phyloP scores from a whole-genome alignment of 208 protist genomes.

The Leishmania tarentolae region DNA sequence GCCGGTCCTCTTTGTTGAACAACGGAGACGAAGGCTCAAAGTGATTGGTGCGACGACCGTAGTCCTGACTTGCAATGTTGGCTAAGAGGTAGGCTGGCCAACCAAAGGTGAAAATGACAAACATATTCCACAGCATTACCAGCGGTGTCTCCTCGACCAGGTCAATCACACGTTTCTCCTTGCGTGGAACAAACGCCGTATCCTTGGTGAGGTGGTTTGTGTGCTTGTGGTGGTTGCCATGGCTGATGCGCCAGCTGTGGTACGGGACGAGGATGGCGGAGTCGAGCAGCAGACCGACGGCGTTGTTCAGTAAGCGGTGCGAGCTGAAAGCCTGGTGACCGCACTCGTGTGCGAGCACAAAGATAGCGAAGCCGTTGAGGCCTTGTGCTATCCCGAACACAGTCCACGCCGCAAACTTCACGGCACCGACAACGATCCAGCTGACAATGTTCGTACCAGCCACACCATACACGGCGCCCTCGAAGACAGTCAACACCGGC shows the following conservation, averaged over 20 bases:
- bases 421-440: slow-evolving; percentile 13
- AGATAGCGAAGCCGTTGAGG: slow-evolving; percentile 85
- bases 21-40: slow-evolving; percentile 84
- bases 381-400: slow-evolving; percentile 86
- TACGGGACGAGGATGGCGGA: slow-evolving; percentile 92
- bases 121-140: slow-evolving; percentile 45
- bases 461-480: slow-evolving; percentile 15
- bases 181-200: slow-evolving; percentile 83
- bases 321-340: slow-evolving; percentile 93
- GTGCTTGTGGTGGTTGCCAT: slow-evolving; percentile 94
- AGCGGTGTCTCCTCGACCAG: slow-evolving; percentile 73
- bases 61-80: slow-evolving; percentile 79
- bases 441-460: slow-evolving; percentile 8
- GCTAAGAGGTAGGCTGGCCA: slow-evolving; percentile 88
- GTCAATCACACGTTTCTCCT: slow-evolving; percentile 57
- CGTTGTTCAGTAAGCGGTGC: slow-evolving; percentile 77
- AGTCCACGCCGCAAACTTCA: slow-evolving; percentile 55
- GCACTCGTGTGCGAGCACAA: slow-evolving; percentile 95
- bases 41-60: slow-evolving; percentile 75
- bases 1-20: slow-evolving; percentile 70
- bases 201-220: slow-evolving; percentile 95
- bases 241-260: slow-evolving; percentile 93
- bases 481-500: slow-evolving; percentile 34
- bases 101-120: slow-evolving; percentile 86
- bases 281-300: slow-evolving; percentile 89